Conservation (phyloP, 2,329 filamentous ascomycete genomes). For the Hypoxylon sp. region DNA sequence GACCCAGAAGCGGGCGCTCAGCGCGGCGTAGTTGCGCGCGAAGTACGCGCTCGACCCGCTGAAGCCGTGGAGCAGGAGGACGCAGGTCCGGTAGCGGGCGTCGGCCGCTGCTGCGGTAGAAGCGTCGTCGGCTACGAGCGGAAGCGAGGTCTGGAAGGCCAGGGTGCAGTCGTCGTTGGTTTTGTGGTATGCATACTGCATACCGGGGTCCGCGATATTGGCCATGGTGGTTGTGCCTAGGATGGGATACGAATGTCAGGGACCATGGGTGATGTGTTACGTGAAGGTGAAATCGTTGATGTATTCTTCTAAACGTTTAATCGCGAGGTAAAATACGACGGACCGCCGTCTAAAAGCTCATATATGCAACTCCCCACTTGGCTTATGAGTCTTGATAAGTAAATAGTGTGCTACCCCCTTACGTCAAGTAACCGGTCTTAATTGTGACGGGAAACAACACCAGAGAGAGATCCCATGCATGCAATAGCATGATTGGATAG, state of each 20-base stretch:
- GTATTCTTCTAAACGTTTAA: neutral
- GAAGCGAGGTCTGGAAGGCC: constrained; percentile 53
- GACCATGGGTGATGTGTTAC: neutral
- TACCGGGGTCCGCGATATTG: constrained; percentile 33
- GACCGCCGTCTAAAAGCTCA: neutral
- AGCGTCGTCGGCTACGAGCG: constrained; percentile 23
- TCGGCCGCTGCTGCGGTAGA: constrained; percentile 8
- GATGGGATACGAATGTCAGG: no score
- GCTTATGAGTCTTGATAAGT: neutral
- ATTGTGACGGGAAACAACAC: no score
- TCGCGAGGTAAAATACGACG: no score
- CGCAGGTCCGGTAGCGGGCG: constrained; percentile 42
- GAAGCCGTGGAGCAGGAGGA: constrained; percentile 57
- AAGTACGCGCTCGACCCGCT: constrained; percentile 57
- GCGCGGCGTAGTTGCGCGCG: constrained; percentile 49
- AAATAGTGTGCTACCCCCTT: neutral
- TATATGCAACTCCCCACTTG: constrained; percentile 7
- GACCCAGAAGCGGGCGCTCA: constrained; percentile 51
- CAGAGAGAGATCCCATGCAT: neutral
- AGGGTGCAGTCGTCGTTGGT: constrained; percentile 53
- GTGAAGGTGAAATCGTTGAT: neutral
- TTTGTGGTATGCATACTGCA: constrained; percentile 47
- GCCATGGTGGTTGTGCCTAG: neutral
- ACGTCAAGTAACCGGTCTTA: neutral
- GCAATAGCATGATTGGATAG: neutral